A percentile compares a stretch with the other conserved stretches of the same genome.
Evolutionary conservation across 352 stramenopile genomes (phyloP).

Genomic region (Globisporangium splendens): DNA sequence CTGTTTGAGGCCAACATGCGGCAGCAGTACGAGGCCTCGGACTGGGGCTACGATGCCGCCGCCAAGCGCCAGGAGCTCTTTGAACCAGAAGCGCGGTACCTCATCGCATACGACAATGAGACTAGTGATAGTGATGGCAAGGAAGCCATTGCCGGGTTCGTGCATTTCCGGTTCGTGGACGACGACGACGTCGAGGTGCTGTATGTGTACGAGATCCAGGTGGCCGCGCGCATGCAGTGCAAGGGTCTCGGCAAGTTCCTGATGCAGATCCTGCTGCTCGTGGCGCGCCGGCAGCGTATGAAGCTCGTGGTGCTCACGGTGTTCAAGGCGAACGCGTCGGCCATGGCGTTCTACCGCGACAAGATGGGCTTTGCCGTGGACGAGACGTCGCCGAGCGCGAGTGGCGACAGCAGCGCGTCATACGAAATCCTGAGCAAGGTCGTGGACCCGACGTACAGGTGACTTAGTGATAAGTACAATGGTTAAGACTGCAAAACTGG

Average conservation of each 20-base stretch:
- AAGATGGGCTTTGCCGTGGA: conserved; percentile 88
- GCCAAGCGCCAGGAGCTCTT: conserved; percentile 85
- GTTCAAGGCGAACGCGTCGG: conserved; percentile 87
- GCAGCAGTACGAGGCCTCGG: conserved; percentile 78
- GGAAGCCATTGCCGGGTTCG: conserved; percentile 64
- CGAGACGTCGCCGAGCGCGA: conserved; percentile 84
- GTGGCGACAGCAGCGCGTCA: conserved; percentile 63
- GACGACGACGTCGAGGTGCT: conserved; percentile 89
- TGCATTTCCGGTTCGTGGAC: conserved; percentile 92
- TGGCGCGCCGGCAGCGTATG: conserved; percentile 80
- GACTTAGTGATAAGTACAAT: not conserved
- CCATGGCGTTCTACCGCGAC: conserved; percentile 89
- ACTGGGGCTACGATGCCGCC: conserved; percentile 88
- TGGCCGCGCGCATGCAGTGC: conserved; percentile 54
- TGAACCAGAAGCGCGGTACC: conserved; percentile 82
- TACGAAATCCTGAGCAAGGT: conserved; percentile 86
- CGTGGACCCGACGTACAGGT: conserved; percentile 19
- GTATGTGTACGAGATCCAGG: conserved; percentile 95
- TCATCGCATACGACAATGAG: conserved; percentile 47
- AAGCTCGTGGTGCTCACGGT: conserved; percentile 92
- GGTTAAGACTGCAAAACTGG: conserved; percentile 10
- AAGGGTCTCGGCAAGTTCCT: conserved; percentile 87
- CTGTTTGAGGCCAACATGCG: conserved; percentile 94
- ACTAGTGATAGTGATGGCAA: conserved; percentile 9
- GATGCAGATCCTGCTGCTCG: conserved; percentile 88